A percentile compares a stretch with the other conserved stretches of the same genome.
These are phyloP conservation scores for Wallacemonas rigidus DNA, from an alignment of 208 protist species.

Conservation along the genomic window DNA sequence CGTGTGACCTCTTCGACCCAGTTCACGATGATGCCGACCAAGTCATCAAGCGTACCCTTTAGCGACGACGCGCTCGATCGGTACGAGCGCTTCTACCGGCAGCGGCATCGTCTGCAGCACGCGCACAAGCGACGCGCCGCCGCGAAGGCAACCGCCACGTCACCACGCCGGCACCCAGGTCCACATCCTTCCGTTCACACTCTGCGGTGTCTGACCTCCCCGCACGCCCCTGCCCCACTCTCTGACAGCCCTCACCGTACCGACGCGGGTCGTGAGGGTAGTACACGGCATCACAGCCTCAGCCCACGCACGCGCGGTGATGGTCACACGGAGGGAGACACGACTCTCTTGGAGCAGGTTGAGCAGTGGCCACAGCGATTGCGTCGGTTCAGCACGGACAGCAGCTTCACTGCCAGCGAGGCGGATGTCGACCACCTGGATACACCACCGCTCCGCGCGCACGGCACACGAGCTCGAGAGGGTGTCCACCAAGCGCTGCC, in stretches of 20 bases:
- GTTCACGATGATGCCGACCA: too few species aligned
- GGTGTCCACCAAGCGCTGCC: not conserved
- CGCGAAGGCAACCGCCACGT: not conserved
- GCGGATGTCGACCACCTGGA: not conserved
- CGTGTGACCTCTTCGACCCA: too few species aligned
- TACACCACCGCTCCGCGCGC: too few species aligned
- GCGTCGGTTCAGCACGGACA: not conserved
- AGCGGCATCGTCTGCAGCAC: not conserved
- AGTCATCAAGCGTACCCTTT: not conserved
- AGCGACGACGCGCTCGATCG: not conserved
- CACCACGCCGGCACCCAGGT: not conserved
- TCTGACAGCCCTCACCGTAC: not conserved
- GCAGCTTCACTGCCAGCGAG: conserved; percentile 10
- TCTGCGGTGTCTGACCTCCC: not conserved
- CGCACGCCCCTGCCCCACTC: not conserved
- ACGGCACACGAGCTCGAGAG: not conserved
- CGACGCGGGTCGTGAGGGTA: not conserved
- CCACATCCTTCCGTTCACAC: conserved; percentile 8
- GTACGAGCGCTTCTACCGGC: conserved; percentile 10
- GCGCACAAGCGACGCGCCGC: not conserved
- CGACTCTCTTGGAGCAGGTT: conserved; percentile 14
- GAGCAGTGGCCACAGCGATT: conserved; percentile 13
- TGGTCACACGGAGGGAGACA: not conserved
- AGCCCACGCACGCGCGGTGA: not conserved
- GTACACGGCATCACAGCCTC: not conserved